Evolutionary conservation across 176 grass and related monocot species (phyloP), one percentile per base, ranked within the genome.

Genomic region (Aegilops umbellulata): DNA sequence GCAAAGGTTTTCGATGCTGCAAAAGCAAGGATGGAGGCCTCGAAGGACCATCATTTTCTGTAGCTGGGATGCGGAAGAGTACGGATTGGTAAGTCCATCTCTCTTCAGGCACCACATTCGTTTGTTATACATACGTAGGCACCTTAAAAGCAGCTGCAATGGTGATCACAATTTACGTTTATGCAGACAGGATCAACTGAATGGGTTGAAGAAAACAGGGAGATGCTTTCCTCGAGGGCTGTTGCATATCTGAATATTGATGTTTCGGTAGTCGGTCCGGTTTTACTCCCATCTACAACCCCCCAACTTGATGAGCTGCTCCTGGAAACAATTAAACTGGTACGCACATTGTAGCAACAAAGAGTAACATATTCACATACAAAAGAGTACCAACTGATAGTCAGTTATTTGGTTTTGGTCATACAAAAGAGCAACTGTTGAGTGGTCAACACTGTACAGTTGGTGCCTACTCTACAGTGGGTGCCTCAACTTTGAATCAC

Each of bases 1-100:
- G 82, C 69, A 92, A 86, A 94, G 96, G 58, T 80, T 98, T 55
- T 87, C 85, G 27, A 88, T 91, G 79, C 58, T 98, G 47, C 96
- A 92, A 91, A 95, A 94, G 71, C 93, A 84, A 70, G 96, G 96
- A 47, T 95, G 96, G 96, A 86, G 84, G 74, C 96, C 93, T 84
- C 71, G 96, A 57, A 87, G 93, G 75, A 95, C 96, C 60, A 98
- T 98, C 60, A 79, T 98, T 61, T 91, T 98, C 25, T 98, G 96
- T 83, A 95, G 89, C 84, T 98, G 96, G 96, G 93, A 98, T 84
- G 93, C 96, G 1, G 96, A 98, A 93, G 94, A 95, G 60, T 95
- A 93, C 15, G 94, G 91, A 49, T 90, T 95, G 89, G 94, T 95
- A 35, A 44, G 38, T 72, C 24, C 8, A 23, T 35, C 0, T n/a